Evolutionary conservation across 441 rosid species (phyloP).

Genomic region (Syzygium malaccense): DNA sequence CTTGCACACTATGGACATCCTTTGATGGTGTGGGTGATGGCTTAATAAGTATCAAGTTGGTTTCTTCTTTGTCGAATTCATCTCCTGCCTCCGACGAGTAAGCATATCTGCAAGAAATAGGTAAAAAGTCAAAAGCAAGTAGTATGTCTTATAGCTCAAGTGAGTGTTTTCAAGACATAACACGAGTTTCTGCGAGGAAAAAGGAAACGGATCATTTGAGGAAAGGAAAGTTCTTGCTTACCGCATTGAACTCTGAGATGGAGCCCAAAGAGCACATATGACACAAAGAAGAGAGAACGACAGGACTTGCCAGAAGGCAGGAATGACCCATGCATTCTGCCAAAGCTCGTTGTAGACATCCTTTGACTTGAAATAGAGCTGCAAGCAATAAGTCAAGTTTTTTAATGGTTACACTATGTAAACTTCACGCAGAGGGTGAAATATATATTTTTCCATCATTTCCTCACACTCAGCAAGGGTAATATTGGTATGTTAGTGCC

Average conservation of each 20-base stretch:
- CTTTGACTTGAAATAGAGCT: conserved; percentile 87
- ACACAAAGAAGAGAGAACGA: conserved; percentile 72
- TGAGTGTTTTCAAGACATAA: background rate
- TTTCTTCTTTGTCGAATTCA: conserved; percentile 78
- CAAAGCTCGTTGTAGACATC: conserved; percentile 87
- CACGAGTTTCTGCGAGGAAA: background rate
- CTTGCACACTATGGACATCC: conserved; percentile 36
- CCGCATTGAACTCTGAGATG: conserved; percentile 82
- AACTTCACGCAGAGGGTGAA: background rate
- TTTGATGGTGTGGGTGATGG: conserved; percentile 53
- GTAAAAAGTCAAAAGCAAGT: background rate
- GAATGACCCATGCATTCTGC: conserved; percentile 93
- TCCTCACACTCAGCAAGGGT: background rate
- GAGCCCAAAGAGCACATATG: conserved; percentile 91
- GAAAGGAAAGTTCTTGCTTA: conserved; percentile 16
- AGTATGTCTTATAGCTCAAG: background rate
- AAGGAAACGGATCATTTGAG: background rate
- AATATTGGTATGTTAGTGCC: background rate
- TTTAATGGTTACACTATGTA: too few relatives aligned
- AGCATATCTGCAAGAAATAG: conserved; percentile 50
- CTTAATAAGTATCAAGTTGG: conserved; percentile 66
- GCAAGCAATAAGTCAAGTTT: conserved; percentile 18
- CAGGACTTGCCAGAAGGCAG: conserved; percentile 89
- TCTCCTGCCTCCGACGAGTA: conserved; percentile 61
- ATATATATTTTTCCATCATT: background rate